Evolutionary conservation across 306 rosid genomes (phyloP), one percentile per base, ranked within the genome.

Genomic region (Fragaria nilgerrensis): DNA sequence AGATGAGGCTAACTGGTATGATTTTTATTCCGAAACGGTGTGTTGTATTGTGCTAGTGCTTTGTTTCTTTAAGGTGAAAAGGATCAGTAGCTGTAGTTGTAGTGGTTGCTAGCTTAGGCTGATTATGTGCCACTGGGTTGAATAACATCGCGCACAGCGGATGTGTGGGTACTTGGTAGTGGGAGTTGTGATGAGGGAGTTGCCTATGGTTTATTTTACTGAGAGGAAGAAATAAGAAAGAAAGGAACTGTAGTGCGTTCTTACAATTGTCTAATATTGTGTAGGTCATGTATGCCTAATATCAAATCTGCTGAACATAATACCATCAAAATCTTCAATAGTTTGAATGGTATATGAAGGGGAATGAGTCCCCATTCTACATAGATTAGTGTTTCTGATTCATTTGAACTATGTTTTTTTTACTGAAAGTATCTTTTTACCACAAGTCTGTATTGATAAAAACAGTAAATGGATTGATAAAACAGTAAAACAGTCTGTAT

Each of bases 291-390:
- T 14, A 1, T 55, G 41, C 45, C 37, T 12, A 34, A 13, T 37
- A 16, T n/a, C n/a, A 55, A 27, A 72, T 22, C 58, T 2, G 75
- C 19, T 34, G 10, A 12, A 52, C 16, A 5, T 39, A 39, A 20
- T 20, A 34, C 11, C 39, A 29, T 55, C 7, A 4, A 39, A 56
- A 15, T 56, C 29, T 58, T 56, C 1, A 14, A 56, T 34, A n/a
- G 23, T 22, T 39, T 56, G 52, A 16, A 73, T 73, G 52, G 53
- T 10, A 56, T 37, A 58, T 55, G 66, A 43, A 53, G 43, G 77
- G 55, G 27, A 41, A 16, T 2, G 9, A 53, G 7, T 73, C 19
- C 68, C 12, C 9, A n/a, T 39, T 39, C 23, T 36, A 39, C 11
- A 12, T 13, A 12, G 49, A n/a, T 16, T 52, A 7, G 43, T 39